A percentile compares a stretch with the other conserved stretches of the same genome.
These are phyloP conservation scores for Phaeophleospora eucalypticola DNA, from an alignment of 2,329 filamentous ascomycete species.

Conservation along the genomic window DNA sequence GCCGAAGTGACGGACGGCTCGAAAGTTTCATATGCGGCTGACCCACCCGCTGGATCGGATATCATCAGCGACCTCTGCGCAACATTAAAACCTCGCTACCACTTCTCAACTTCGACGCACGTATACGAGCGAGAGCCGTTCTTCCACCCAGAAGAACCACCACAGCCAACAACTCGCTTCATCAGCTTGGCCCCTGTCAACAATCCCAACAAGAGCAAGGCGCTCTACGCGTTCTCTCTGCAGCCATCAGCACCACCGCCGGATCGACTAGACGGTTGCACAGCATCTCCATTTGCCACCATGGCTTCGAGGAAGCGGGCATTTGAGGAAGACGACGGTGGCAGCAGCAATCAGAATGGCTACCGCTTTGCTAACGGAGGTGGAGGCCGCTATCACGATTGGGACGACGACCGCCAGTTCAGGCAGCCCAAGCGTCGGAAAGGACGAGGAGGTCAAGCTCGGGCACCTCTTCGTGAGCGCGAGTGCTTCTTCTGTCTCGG, in stretches of 20 bases:
- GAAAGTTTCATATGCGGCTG: slow-evolving; percentile 33
- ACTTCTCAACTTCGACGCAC: slow-evolving; percentile 69
- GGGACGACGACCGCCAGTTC: slow-evolving; percentile 13
- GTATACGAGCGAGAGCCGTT: slow-evolving; percentile 94
- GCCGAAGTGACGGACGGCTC: slow-evolving; percentile 54
- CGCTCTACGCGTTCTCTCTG: slow-evolving; percentile 62
- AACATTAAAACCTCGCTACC: slow-evolving; percentile 82
- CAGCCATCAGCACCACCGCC: slow-evolving; percentile 59
- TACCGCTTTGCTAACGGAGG: slow-evolving; percentile 52
- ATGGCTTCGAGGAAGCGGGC: slow-evolving; percentile 52
- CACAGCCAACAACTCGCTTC: slow-evolving; percentile 71
- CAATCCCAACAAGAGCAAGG: slow-evolving; percentile 73
- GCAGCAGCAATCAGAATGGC: slow-evolving; percentile 22
- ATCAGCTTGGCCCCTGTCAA: slow-evolving; percentile 79
- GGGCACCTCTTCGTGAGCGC: slow-evolving; percentile 52
- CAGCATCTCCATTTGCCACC: slow-evolving; percentile 66
- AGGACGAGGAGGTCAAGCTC: slow-evolving; percentile 32
- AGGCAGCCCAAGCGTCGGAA: slow-evolving; percentile 13
- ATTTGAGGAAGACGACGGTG: slow-evolving; percentile 28
- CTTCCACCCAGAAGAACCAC: slow-evolving; percentile 54
- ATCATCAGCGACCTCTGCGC: slow-evolving; percentile 72
- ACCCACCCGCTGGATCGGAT: slow-evolving; percentile 33
- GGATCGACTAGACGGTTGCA: slow-evolving; percentile 61
- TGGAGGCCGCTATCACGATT: slow-evolving; percentile 39
- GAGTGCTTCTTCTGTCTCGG: slow-evolving; percentile 95